Evolutionary conservation across 2,329 filamentous ascomycete genomes (phyloP).

Genomic region (Blastomyces silverae): DNA sequence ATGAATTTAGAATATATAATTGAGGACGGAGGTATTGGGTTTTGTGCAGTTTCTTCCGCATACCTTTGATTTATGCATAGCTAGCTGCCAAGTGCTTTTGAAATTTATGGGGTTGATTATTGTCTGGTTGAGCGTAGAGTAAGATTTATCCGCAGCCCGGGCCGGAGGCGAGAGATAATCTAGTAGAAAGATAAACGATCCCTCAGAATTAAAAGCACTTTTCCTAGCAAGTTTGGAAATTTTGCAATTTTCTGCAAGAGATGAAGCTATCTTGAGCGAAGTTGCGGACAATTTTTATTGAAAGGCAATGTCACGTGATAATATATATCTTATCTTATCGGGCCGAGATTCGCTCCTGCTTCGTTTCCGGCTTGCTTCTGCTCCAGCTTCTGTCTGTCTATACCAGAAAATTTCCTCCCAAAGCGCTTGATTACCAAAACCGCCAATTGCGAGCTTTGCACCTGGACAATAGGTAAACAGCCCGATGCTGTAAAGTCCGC

Average conservation of each 20-base stretch:
- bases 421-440: not conserved
- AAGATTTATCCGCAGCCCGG: not conserved
- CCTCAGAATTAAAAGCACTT: no score
- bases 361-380: no score
- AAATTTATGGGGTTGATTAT: not conserved
- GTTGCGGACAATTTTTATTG: no score
- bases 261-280: not conserved
- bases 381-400: no score
- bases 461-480: not conserved
- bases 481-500: not conserved
- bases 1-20: not conserved
- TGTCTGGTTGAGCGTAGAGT: not conserved
- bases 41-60: not conserved
- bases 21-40: no score
- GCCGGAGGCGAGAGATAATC: not conserved
- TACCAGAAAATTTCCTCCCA: not conserved
- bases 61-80: slow-evolving; percentile 15
- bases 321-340: not conserved
- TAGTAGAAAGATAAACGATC: no score
- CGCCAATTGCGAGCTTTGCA: not conserved
- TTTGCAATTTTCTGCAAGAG: not conserved
- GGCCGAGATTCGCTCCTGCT: not conserved
- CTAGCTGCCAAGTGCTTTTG: not conserved
- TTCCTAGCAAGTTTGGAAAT: not conserved
- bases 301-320: not conserved